A percentile compares a stretch with the other conserved stretches of the same genome.
Evolutionary conservation across 495 filamentous ascomycete species (phyloP).

Genomic region (Penicillium cosmopolitanum): DNA sequence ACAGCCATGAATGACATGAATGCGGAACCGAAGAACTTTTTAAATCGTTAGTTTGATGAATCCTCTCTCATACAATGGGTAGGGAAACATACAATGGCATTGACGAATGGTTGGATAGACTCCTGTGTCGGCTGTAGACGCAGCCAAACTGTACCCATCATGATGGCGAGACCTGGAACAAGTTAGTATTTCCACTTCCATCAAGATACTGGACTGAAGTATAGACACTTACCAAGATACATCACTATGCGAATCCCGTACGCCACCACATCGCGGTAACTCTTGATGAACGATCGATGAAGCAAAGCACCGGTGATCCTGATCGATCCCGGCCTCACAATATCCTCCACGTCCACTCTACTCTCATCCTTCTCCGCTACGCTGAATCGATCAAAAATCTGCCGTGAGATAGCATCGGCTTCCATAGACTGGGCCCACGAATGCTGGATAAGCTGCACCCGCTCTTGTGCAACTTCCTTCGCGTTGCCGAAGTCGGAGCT

Average conservation of each 20-base stretch:
- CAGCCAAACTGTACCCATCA: slow-evolving; percentile 89
- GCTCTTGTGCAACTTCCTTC: slow-evolving; percentile 37
- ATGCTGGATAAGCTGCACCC: slow-evolving; percentile 34
- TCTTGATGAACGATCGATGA: slow-evolving; percentile 77
- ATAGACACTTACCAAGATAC: slow-evolving; percentile 64
- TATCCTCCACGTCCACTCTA: slow-evolving; percentile 21
- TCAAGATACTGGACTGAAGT: not conserved
- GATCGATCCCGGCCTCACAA: slow-evolving; percentile 26
- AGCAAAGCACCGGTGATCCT: slow-evolving; percentile 57
- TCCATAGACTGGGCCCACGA: slow-evolving; percentile 35
- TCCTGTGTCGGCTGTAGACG: slow-evolving; percentile 64
- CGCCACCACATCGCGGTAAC: slow-evolving; percentile 76
- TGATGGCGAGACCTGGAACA: slow-evolving; percentile 64
- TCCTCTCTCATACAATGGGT: not conserved
- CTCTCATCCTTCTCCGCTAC: slow-evolving; percentile 20
- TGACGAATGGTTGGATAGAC: slow-evolving; percentile 76
- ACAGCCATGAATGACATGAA: slow-evolving; percentile 95
- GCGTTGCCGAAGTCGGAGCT: slow-evolving; percentile 71
- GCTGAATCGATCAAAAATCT: slow-evolving; percentile 17
- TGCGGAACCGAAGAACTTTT: slow-evolving; percentile 71
- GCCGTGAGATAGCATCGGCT: slow-evolving; percentile 6
- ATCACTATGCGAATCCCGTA: slow-evolving; percentile 83
- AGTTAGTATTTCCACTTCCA: slow-evolving; percentile 10
- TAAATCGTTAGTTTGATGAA: slow-evolving; percentile 4
- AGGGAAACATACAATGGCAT: slow-evolving; percentile 62